phyloP scores from a whole-genome alignment of 2,329 filamentous ascomycete species.

The Trichoderma sp. region DNA sequence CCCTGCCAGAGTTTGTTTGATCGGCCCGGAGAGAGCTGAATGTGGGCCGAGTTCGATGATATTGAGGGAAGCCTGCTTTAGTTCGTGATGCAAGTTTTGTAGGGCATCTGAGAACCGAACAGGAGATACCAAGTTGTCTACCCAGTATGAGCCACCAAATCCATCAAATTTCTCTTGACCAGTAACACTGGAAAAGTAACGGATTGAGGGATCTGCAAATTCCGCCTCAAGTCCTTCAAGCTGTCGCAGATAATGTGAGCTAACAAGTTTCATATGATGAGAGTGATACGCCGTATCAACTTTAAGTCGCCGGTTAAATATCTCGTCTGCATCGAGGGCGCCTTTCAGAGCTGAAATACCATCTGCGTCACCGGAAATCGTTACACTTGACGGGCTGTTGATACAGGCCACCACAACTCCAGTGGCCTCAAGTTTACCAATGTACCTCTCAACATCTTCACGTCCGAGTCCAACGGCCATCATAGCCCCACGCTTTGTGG shows the following conservation, averaged over 20 bases:
- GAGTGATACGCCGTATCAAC: conserved; percentile 19
- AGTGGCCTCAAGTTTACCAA: neutral
- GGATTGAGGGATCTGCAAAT: neutral
- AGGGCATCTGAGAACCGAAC: conserved; percentile 29
- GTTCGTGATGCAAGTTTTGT: neutral
- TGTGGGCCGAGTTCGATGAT: conserved; percentile 12
- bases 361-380: conserved; percentile 32
- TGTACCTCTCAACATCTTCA: neutral
- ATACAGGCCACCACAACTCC: conserved; percentile 29
- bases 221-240: neutral
- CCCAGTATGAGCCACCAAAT: conserved; percentile 23
- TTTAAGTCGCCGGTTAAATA: conserved; percentile 26
- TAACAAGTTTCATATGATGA: conserved; percentile 6
- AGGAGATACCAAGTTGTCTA: conserved; percentile 18
- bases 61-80: neutral
- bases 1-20: neutral
- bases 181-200: neutral
- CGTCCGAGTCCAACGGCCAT: conserved; percentile 26
- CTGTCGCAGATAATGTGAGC: neutral
- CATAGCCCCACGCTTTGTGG: conserved; percentile 24
- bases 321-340: conserved; percentile 24
- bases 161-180: neutral
- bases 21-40: neutral
- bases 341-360: conserved; percentile 27
- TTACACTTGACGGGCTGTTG: conserved; percentile 35